Conservation (phyloP, 371 early-diverging fungal species). For the Lichtheimia hyalospora region DNA sequence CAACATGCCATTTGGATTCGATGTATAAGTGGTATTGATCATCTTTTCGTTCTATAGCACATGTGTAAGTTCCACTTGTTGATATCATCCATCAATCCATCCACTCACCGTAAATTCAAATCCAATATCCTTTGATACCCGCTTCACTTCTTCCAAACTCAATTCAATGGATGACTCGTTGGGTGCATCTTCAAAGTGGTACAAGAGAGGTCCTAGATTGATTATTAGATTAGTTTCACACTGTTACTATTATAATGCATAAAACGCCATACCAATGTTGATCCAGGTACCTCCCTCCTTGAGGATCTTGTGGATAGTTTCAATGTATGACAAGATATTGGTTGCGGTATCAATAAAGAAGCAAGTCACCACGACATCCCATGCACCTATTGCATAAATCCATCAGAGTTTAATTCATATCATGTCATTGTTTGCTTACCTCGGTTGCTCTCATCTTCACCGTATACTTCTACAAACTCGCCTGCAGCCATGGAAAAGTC, state of each 20-base stretch:
- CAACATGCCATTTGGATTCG: constrained; percentile 80
- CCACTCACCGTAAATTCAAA: constrained; percentile 65
- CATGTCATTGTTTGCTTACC: constrained; percentile 24
- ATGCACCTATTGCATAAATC: constrained; percentile 48
- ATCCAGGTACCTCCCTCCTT: constrained; percentile 93
- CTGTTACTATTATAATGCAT: neutral
- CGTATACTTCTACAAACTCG: constrained; percentile 92
- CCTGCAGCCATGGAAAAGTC: constrained; percentile 97
- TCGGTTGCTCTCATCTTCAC: constrained; percentile 43
- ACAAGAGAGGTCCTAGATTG: constrained; percentile 84
- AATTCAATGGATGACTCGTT: constrained; percentile 84
- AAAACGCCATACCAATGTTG: constrained; percentile 84
- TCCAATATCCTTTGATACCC: constrained; percentile 64
- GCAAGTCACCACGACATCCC: constrained; percentile 91
- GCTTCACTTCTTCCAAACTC: constrained; percentile 79
- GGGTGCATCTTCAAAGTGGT: constrained; percentile 87
- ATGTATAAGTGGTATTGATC: constrained; percentile 67
- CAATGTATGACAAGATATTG: constrained; percentile 86
- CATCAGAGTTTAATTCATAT: neutral
- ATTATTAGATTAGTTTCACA: neutral
- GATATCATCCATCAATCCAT: neutral
- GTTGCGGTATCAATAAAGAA: constrained; percentile 97
- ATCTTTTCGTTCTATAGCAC: constrained; percentile 52
- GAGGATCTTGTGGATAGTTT: constrained; percentile 73
- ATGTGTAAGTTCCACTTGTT: neutral